Evolutionary conservation across 2,329 filamentous ascomycete species (phyloP), one percentile per base, ranked within the genome.

Genomic region (Fusarium sublunatum): DNA sequence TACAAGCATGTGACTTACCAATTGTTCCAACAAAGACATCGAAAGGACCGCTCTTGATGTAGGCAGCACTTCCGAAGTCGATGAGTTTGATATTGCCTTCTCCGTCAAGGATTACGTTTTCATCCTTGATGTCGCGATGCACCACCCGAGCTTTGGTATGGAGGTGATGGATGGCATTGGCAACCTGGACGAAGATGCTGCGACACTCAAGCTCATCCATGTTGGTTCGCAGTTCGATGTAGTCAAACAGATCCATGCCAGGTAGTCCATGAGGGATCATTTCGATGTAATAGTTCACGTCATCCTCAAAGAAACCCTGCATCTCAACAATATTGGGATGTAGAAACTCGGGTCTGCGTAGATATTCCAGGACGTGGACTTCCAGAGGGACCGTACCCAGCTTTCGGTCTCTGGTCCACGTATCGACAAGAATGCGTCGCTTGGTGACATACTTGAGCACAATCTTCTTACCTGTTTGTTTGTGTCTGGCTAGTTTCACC

Each of bases 1-100:
- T 45, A 24, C 15, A 15, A 15, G 26, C 12, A 22, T 22, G 31
- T 31, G 77, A 89, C 19, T 73, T 82, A 97, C 94, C 94, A 76
- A 99, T 98, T 1, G 95, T 99, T 57, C 95, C 95, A 47, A 99
- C 95, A 79, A 99, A 99, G 12, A 99, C 95, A 75, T 98, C 93
- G 82, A 99, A 99, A 41, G 95, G 95, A 12, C 95, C 95, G 75
- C 91, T 97, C 80, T 96, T 97, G 81, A 98, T 96, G 75, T 99
- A 99, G 61, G 95, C 93, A 57, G 95, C 95, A 74, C 93, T 97
- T 58, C 95, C 95, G 78, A 99, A 99, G 77, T 99, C 95, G 68
- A 98, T 98, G 71, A 99, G 82, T 79, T 97, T 98, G 78, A 99
- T 96, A 68, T 91, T 89, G 25, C 94, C 93, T 74, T 98, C 93